These are phyloP conservation scores for Cryptococcus jaspeensis DNA, from an alignment of 1,284 basidiomycete genomes.

Conservation along the genomic window DNA sequence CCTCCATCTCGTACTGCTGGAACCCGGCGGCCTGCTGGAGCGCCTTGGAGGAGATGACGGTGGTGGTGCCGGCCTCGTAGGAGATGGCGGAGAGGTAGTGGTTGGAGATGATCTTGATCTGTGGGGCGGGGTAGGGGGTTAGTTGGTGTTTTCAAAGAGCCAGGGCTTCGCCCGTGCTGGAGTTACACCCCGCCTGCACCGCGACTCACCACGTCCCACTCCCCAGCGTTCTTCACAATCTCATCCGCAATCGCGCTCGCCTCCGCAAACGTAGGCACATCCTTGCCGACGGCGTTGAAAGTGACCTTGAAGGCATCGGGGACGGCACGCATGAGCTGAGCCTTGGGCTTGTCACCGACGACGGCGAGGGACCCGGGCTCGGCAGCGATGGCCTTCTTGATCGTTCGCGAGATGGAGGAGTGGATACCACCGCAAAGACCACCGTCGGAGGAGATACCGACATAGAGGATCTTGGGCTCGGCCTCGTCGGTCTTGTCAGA, in stretches of 20 bases:
- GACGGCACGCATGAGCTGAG: slow-evolving; percentile 74
- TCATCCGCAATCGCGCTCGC: slow-evolving; percentile 91
- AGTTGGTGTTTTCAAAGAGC: not conserved
- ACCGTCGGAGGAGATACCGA: slow-evolving; percentile 96
- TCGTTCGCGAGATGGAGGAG: slow-evolving; percentile 90
- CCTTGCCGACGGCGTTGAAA: slow-evolving; percentile 97
- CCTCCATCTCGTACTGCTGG: slow-evolving; percentile 92
- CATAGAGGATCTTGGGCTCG: slow-evolving; percentile 73
- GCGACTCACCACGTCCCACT: slow-evolving; percentile 71
- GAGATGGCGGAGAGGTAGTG: slow-evolving; percentile 91
- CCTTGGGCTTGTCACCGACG: slow-evolving; percentile 97
- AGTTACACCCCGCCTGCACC: not conserved
- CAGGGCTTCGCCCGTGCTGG: not conserved
- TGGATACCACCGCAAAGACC: slow-evolving; percentile 99
- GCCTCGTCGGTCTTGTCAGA: slow-evolving; percentile 55
- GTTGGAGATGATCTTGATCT: slow-evolving; percentile 85
- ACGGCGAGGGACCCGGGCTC: slow-evolving; percentile 73
- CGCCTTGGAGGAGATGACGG: slow-evolving; percentile 76
- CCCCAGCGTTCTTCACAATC: slow-evolving; percentile 78
- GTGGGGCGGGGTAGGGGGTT: not conserved
- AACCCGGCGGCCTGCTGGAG: slow-evolving; percentile 80
- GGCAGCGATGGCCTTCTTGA: slow-evolving; percentile 64
- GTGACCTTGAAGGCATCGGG: slow-evolving; percentile 73
- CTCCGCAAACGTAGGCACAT: slow-evolving; percentile 95
- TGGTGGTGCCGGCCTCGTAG: slow-evolving; percentile 76